A percentile compares a stretch with the other conserved stretches of the same genome.
phyloP scores from a whole-genome alignment of 1,139 yeast genomes.

The Eremothecium sinecaudum region DNA sequence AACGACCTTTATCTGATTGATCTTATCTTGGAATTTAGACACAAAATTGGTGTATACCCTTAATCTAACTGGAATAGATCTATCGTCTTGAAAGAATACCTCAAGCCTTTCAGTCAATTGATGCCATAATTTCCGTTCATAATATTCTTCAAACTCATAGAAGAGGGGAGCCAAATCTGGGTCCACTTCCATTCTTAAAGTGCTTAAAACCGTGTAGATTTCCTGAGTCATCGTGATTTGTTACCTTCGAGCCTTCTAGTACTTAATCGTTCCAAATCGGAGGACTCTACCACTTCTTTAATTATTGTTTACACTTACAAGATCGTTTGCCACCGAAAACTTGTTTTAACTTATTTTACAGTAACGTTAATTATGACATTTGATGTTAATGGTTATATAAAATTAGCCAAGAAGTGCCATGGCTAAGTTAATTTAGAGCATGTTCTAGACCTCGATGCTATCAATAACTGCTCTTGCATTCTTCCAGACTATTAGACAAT shows the following conservation, averaged over 20 bases:
- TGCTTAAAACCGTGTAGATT: conserved; percentile 48
- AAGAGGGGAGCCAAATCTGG: conserved; percentile 56
- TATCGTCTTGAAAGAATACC: conserved; percentile 48
- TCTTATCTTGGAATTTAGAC: conserved; percentile 52
- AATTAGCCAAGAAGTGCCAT: too few relatives aligned
- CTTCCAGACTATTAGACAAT: conserved; percentile 33
- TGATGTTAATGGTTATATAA: too few relatives aligned
- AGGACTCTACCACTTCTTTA: too few relatives aligned
- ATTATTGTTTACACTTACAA: background rate
- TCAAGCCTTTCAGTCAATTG: conserved; percentile 68
- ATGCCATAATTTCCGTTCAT: conserved; percentile 75
- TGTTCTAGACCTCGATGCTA: conserved; percentile 5
- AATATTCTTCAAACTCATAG: conserved; percentile 72
- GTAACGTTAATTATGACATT: conserved; percentile 2
- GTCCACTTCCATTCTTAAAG: conserved; percentile 57
- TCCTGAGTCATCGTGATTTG: conserved; percentile 28
- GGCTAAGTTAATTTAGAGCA: background rate
- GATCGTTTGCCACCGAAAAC: conserved; percentile 5
- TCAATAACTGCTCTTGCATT: conserved; percentile 10
- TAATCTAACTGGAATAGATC: conserved; percentile 46
- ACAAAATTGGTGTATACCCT: conserved; percentile 68
- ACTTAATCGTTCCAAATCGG: too few relatives aligned
- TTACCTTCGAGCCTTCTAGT: too few relatives aligned
- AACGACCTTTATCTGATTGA: conserved; percentile 72
- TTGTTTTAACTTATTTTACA: background rate